A percentile compares a stretch with the other conserved stretches of the same genome.
phyloP scores from a whole-genome alignment of 1,139 yeast species.

The Yamadazyma membranifaciens region DNA sequence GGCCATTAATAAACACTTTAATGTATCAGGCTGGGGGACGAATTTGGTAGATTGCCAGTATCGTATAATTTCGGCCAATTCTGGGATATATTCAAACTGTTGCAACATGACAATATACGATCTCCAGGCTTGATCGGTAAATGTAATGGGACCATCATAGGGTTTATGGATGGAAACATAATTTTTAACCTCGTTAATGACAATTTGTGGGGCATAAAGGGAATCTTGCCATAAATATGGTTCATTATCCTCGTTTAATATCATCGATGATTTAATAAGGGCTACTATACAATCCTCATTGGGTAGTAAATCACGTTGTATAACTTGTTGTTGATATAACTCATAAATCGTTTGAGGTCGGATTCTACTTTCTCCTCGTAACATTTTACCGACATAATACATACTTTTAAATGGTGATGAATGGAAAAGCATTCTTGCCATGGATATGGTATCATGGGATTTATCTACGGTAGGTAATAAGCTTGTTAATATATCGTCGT shows the following conservation, averaged over 20 bases:
- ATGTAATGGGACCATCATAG: constrained; percentile 28
- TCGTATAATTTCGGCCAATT: constrained; percentile 49
- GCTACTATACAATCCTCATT: constrained; percentile 42
- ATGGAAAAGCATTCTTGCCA: not conserved
- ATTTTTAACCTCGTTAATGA: constrained; percentile 55
- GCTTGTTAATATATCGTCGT: not conserved
- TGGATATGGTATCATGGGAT: not conserved
- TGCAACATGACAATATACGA: constrained; percentile 51
- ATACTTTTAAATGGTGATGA: not conserved
- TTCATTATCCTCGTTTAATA: constrained; percentile 16
- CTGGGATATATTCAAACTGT: constrained; percentile 46
- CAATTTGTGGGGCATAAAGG: constrained; percentile 58
- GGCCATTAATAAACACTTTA: constrained; percentile 35
- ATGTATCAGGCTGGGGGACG: constrained; percentile 40
- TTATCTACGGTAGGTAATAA: not conserved
- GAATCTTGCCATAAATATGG: constrained; percentile 43
- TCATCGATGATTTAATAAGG: constrained; percentile 38
- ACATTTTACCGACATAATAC: constrained; percentile 29
- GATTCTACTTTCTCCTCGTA: constrained; percentile 45
- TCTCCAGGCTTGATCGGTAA: constrained; percentile 49
- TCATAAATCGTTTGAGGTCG: constrained; percentile 35
- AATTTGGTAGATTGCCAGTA: constrained; percentile 60
- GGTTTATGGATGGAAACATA: constrained; percentile 16
- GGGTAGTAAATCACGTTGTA: constrained; percentile 21
- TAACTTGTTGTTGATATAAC: constrained; percentile 29